A percentile compares a stretch with the other conserved stretches of the same genome.
phyloP scores from a whole-genome alignment of 805 yeast genomes.

The Starmerella bombi region DNA sequence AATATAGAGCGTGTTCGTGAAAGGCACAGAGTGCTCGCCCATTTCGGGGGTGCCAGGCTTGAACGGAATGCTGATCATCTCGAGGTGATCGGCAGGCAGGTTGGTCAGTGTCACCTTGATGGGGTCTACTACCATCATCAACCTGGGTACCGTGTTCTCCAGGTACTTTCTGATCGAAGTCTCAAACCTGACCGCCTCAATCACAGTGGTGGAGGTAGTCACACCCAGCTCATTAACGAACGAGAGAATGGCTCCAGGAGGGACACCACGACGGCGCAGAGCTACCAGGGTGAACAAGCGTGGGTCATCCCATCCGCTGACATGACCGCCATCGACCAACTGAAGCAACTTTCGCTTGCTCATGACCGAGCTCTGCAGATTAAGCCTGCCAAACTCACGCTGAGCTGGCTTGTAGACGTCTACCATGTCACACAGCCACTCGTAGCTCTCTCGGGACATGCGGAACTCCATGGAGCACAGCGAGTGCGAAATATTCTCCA shows the following conservation, averaged over 20 bases:
- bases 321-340: constrained; percentile 65
- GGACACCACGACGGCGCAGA: constrained; percentile 91
- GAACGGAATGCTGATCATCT: constrained; percentile 65
- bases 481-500: constrained; percentile 92
- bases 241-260: constrained; percentile 92
- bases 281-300: constrained; percentile 90
- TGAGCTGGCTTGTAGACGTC: constrained; percentile 97
- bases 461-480: constrained; percentile 93
- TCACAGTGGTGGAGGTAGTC: constrained; percentile 82
- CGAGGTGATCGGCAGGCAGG: constrained; percentile 59
- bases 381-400: constrained; percentile 94
- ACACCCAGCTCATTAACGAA: constrained; percentile 94
- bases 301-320: constrained; percentile 98
- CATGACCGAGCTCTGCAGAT: constrained; percentile 84
- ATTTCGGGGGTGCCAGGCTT: constrained; percentile 72
- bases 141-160: constrained; percentile 84
- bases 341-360: constrained; percentile 93
- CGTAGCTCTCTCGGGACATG: constrained; percentile 85
- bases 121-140: constrained; percentile 87
- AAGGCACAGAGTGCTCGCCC: constrained; percentile 63
- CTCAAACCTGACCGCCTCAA: constrained; percentile 82
- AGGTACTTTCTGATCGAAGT: constrained; percentile 74
- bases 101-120: constrained; percentile 72
- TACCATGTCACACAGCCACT: constrained; percentile 93
- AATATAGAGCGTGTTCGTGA: constrained; percentile 65